A percentile compares a stretch with the other conserved stretches of the same genome.
These are phyloP conservation scores for Salvia rosmarinus DNA, from an alignment of 257 asterid genomes.

Conservation along the genomic window DNA sequence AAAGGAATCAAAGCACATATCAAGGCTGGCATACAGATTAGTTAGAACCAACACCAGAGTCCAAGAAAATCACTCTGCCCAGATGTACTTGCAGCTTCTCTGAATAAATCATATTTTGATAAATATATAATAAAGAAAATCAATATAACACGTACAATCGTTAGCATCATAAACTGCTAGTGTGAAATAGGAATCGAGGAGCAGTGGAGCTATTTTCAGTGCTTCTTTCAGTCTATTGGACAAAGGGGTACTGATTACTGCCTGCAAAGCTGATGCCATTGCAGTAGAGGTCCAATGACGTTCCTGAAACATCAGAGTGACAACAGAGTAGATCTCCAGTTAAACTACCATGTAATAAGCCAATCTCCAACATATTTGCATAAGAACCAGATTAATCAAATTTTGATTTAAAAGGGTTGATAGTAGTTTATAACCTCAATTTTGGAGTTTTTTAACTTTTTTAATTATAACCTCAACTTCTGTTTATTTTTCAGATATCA, in stretches of 20 bases:
- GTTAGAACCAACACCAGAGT: constrained; percentile 34
- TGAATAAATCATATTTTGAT: constrained; percentile 16
- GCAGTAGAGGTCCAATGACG: constrained; percentile 97
- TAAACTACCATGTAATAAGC: constrained; percentile 14
- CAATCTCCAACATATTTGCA: not conserved
- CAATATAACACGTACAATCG: constrained; percentile 56
- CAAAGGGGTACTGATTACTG: constrained; percentile 60
- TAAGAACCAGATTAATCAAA: constrained; percentile 16
- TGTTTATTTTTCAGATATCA: too few species aligned
- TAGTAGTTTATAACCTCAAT: too few species aligned
- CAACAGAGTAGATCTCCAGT: constrained; percentile 26
- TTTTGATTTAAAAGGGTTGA: not conserved
- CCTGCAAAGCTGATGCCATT: constrained; percentile 80
- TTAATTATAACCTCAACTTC: too few species aligned
- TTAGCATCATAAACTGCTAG: constrained; percentile 68
- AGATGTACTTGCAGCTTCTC: constrained; percentile 20
- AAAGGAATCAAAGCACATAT: constrained; percentile 84
- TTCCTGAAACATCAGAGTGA: constrained; percentile 59
- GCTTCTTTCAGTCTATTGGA: constrained; percentile 84
- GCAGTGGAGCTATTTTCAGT: constrained; percentile 73
- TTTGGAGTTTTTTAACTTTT: too few species aligned
- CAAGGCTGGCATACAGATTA: constrained; percentile 61
- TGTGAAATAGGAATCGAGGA: constrained; percentile 73
- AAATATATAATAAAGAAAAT: constrained; percentile 31
- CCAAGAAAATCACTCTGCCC: constrained; percentile 22